Percentiles rank a stretch among this genome's conserved stretches.
These are phyloP conservation scores for Trichopus zeylanicus DNA, from an alignment of 116 monocot genomes.

Conservation along the genomic window DNA sequence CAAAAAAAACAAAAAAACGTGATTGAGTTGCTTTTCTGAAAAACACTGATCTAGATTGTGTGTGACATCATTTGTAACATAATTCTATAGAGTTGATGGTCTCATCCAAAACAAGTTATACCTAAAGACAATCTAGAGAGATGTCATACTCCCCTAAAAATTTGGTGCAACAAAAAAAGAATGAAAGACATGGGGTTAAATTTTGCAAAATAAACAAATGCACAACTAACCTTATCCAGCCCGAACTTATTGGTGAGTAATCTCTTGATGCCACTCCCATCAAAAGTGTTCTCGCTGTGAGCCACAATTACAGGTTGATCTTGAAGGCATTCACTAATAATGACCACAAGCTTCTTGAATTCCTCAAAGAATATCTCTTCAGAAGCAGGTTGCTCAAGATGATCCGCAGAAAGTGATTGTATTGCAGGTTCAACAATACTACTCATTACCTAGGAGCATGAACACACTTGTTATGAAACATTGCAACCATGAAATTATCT, in stretches of 20 bases:
- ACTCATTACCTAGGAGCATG: slow-evolving; percentile 34
- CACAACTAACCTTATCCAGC: slow-evolving; percentile 59
- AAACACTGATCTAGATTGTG: too few relatives aligned
- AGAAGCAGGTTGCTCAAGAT: slow-evolving; percentile 35
- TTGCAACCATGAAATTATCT: too few relatives aligned
- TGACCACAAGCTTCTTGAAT: slow-evolving; percentile 47
- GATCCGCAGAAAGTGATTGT: slow-evolving; percentile 21
- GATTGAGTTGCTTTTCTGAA: too few relatives aligned
- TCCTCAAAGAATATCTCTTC: slow-evolving; percentile 52
- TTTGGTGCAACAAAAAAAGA: too few relatives aligned
- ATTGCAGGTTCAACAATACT: slow-evolving; percentile 63
- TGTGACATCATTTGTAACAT: too few relatives aligned
- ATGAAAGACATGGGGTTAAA: too few relatives aligned
- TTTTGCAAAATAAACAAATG: not conserved
- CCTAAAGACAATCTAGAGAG: too few relatives aligned
- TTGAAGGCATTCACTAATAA: slow-evolving; percentile 36
- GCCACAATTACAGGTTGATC: slow-evolving; percentile 85
- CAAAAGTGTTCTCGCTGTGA: slow-evolving; percentile 78
- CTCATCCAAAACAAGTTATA: too few relatives aligned
- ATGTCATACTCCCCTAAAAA: too few relatives aligned
- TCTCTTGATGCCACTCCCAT: slow-evolving; percentile 65
- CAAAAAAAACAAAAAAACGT: too few relatives aligned
- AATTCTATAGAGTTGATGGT: too few relatives aligned
- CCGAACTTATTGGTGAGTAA: slow-evolving; percentile 70
- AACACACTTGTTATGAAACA: not conserved